phyloP scores from a whole-genome alignment of 2,329 filamentous ascomycete genomes.

The Alternaria sp. region DNA sequence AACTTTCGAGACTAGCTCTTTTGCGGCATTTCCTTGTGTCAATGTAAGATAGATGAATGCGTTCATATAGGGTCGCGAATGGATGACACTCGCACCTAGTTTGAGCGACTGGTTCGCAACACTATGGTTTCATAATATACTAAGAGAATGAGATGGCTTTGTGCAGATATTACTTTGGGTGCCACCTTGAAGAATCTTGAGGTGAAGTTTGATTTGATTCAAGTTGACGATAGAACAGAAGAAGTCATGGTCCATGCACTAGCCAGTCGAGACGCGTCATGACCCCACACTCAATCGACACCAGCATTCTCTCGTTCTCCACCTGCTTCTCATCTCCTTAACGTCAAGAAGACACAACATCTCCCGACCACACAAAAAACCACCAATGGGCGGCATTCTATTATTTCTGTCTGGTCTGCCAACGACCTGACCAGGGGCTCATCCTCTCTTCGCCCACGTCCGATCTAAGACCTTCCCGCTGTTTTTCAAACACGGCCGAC shows the following conservation, averaged over 20 bases:
- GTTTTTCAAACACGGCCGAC: not conserved
- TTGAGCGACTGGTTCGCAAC: slow-evolving; percentile 9
- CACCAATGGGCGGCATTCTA: not conserved
- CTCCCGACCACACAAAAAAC: not conserved
- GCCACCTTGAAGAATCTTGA: not conserved
- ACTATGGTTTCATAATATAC: slow-evolving; percentile 13
- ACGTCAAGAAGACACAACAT: not conserved
- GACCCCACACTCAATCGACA: slow-evolving; percentile 5
- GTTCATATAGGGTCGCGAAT: slow-evolving; percentile 1
- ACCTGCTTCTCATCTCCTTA: not conserved
- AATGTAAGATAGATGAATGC: slow-evolving; percentile 7
- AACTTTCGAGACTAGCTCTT: not conserved
- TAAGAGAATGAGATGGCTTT: slow-evolving; percentile 5
- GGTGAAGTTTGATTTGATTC: not conserved
- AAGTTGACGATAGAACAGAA: not conserved
- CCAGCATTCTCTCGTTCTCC: not conserved
- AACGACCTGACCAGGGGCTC: not conserved
- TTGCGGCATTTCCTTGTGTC: slow-evolving; percentile 2
- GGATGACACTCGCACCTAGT: slow-evolving; percentile 2
- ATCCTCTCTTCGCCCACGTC: not conserved
- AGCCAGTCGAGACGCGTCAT: slow-evolving; percentile 15
- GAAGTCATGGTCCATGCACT: not conserved
- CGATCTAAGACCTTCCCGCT: slow-evolving; percentile 5
- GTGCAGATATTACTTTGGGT: not conserved
- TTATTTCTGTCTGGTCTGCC: too few species aligned